These are phyloP conservation scores for Penicillium decumbens DNA, from an alignment of 2,329 filamentous ascomycete species.

Conservation along the genomic window DNA sequence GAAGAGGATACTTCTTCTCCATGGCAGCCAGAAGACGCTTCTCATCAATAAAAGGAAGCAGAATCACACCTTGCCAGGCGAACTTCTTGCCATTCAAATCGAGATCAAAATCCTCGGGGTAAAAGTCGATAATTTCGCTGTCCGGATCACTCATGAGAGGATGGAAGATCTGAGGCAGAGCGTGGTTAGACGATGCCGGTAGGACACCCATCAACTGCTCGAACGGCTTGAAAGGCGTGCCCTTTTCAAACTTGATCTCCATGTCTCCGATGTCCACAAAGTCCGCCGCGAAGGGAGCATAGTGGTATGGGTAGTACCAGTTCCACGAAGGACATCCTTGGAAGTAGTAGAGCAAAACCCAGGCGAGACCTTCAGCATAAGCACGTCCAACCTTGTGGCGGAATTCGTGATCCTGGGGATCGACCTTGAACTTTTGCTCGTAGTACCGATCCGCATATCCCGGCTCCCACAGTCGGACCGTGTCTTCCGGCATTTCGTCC, in stretches of 20 bases:
- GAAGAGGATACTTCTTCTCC: slow-evolving; percentile 70
- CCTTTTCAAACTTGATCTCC: slow-evolving; percentile 76
- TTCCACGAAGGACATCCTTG: slow-evolving; percentile 98
- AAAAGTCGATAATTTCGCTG: slow-evolving; percentile 95
- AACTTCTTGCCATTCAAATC: slow-evolving; percentile 98
- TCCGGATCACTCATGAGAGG: slow-evolving; percentile 81
- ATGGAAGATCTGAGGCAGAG: slow-evolving; percentile 83
- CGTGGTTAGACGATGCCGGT: slow-evolving; percentile 86
- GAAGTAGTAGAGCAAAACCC: slow-evolving; percentile 96
- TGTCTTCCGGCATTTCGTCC: slow-evolving; percentile 68
- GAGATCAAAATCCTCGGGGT: slow-evolving; percentile 86
- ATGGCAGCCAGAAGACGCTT: slow-evolving; percentile 77
- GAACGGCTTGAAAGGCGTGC: slow-evolving; percentile 81
- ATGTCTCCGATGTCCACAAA: slow-evolving; percentile 79
- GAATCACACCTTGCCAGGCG: slow-evolving; percentile 91
- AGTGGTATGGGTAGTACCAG: slow-evolving; percentile 99
- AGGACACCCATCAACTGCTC: slow-evolving; percentile 98
- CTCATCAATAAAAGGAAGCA: slow-evolving; percentile 96
- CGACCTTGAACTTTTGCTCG: slow-evolving; percentile 87
- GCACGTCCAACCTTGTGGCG: slow-evolving; percentile 80
- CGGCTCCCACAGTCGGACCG: slow-evolving; percentile 86
- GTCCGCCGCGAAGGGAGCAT: slow-evolving; percentile 93
- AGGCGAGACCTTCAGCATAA: slow-evolving; percentile 92
- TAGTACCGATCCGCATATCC: slow-evolving; percentile 96
- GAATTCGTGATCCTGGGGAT: slow-evolving; percentile 75